A percentile compares a stretch with the other conserved stretches of the same genome.
Evolutionary conservation across 164 flowering plant species (phyloP).

Genomic region (Vitis rupestris): DNA sequence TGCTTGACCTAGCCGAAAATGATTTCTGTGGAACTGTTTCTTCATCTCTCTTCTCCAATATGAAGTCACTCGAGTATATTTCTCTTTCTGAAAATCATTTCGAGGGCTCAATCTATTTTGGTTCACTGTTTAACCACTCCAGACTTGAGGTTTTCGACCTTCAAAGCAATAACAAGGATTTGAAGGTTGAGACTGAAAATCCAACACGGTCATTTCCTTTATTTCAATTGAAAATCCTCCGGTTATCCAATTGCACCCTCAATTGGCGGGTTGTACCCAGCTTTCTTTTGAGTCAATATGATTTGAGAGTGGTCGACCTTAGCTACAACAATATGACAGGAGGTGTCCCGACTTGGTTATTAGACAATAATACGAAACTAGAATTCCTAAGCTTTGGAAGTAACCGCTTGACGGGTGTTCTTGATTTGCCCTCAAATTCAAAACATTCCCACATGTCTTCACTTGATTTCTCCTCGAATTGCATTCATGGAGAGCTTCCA

Average conservation of each 20-base stretch:
- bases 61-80: background rate
- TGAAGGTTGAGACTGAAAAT: no score
- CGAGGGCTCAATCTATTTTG: background rate
- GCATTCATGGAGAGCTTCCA: conserved; percentile 5
- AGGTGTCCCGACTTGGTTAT: conserved; percentile 19
- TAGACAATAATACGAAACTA: conserved; percentile 15
- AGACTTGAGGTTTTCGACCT: background rate
- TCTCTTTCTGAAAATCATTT: background rate
- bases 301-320: conserved; percentile 10
- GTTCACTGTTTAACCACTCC: conserved; percentile 3
- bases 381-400: background rate
- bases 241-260: no score
- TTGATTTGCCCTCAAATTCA: conserved; percentile 7
- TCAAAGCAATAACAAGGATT: no score
- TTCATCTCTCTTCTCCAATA: background rate
- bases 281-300: conserved; percentile 13
- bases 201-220: no score
- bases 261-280: background rate
- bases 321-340: background rate
- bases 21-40: background rate
- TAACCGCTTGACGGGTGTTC: conserved; percentile 2
- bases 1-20: background rate
- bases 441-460: background rate
- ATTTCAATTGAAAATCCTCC: no score
- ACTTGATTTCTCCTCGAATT: conserved; percentile 11